Conservation (phyloP, 2,329 filamentous ascomycete species). For the Xylariaceae sp. region DNA sequence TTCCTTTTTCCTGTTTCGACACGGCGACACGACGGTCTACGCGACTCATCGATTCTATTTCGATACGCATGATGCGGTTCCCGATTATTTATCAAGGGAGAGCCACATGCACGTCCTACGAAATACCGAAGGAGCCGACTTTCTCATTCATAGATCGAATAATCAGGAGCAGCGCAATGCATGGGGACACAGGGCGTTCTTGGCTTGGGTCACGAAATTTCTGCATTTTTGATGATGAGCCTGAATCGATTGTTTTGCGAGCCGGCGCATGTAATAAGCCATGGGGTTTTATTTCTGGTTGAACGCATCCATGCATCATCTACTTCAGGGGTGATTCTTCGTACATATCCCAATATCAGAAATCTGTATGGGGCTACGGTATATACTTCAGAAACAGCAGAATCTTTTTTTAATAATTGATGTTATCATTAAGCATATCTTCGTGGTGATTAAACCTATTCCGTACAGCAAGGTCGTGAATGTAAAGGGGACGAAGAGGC, state of each 20-base stretch:
- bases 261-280: conserved; percentile 1
- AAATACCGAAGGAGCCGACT: too few relatives aligned
- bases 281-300: neutral
- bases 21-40: neutral
- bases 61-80: too few relatives aligned
- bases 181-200: conserved; percentile 15
- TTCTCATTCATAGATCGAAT: too few relatives aligned
- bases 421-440: conserved; percentile 31
- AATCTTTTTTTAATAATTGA: conserved; percentile 16
- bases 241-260: neutral
- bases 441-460: conserved; percentile 14
- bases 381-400: too few relatives aligned
- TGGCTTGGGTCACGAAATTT: conserved; percentile 8
- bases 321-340: neutral
- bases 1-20: neutral
- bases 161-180: neutral
- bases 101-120: too few relatives aligned
- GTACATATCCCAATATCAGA: neutral
- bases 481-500: conserved; percentile 4
- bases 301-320: neutral
- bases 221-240: neutral
- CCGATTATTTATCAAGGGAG: conserved; percentile 4
- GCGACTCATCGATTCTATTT: neutral
- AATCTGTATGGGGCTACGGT: too few relatives aligned
- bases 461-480: conserved; percentile 15